A percentile compares a stretch with the other conserved stretches of the same genome.
Evolutionary conservation across 2,329 filamentous ascomycete genomes (phyloP).

Genomic region (Monosporascus sp.): DNA sequence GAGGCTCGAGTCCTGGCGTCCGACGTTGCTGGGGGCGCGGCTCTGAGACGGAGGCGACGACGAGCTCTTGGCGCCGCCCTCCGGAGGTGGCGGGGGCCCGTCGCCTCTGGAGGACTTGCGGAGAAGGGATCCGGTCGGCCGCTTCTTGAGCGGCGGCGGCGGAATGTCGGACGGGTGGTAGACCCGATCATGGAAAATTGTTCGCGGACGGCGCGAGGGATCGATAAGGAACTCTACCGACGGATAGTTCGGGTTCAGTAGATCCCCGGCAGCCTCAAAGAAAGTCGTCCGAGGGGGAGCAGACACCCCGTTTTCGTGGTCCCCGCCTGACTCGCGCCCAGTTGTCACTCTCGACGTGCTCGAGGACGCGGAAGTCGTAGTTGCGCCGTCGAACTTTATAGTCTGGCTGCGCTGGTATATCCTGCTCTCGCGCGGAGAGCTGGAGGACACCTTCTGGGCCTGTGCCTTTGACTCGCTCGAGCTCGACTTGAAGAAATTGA

Average conservation of each 20-base stretch:
- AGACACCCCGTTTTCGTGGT: conserved; percentile 40
- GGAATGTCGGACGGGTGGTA: conserved; percentile 95
- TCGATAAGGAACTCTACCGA: conserved; percentile 77
- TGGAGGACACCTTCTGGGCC: conserved; percentile 22
- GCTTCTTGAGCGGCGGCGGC: conserved; percentile 63
- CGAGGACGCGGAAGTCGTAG: conserved; percentile 26
- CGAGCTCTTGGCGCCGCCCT: no score
- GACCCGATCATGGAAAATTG: conserved; percentile 94
- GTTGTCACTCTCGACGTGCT: conserved; percentile 41
- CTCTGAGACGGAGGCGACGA: conserved; percentile 19
- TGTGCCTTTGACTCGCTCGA: conserved; percentile 47
- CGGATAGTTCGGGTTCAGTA: conserved; percentile 86
- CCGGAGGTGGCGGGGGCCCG: conserved; percentile 19
- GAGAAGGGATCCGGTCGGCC: conserved; percentile 32
- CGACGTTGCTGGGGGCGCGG: conserved; percentile 23
- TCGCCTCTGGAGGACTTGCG: conserved; percentile 22
- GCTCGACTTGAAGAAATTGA: conserved; percentile 67
- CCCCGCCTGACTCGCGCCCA: conserved; percentile 44
- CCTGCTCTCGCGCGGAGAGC: conserved; percentile 57
- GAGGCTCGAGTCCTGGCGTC: conserved; percentile 37
- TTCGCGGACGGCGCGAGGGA: conserved; percentile 72
- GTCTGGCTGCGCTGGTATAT: conserved; percentile 79
- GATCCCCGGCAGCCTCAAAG: conserved; percentile 89
- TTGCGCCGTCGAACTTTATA: conserved; percentile 42
- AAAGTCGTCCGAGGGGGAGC: conserved; percentile 87